Conservation (phyloP, 768 basidiomycete species). For the Phanerodontia chrysosporium region DNA sequence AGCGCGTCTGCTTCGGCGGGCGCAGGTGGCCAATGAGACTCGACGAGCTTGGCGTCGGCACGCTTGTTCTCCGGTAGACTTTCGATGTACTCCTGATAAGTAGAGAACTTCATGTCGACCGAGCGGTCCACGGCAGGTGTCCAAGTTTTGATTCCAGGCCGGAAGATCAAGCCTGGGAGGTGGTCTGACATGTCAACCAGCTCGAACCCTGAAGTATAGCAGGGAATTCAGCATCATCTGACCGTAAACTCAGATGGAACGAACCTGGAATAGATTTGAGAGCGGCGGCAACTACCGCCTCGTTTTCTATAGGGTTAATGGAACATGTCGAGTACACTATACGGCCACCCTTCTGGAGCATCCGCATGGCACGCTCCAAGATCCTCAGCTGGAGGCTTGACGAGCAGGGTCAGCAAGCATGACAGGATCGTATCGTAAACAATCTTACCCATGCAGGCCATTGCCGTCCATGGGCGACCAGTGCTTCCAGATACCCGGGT, state of each 20-base stretch:
- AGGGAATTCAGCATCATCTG: background rate
- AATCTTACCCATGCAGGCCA: constrained; percentile 75
- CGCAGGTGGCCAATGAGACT: constrained; percentile 77
- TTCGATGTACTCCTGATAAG: constrained; percentile 57
- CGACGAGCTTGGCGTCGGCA: constrained; percentile 56
- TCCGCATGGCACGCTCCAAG: constrained; percentile 85
- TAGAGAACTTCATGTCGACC: constrained; percentile 46
- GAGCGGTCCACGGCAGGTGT: constrained; percentile 60
- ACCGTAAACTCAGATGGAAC: constrained; percentile 14
- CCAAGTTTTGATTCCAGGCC: constrained; percentile 79
- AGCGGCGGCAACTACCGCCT: constrained; percentile 88
- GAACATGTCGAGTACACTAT: constrained; percentile 99
- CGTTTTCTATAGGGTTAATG: constrained; percentile 94
- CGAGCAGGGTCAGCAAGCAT: background rate
- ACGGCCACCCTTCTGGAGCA: constrained; percentile 81
- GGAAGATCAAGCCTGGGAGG: constrained; percentile 67
- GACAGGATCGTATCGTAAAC: background rate
- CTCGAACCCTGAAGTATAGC: constrained; percentile 51
- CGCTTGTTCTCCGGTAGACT: constrained; percentile 45
- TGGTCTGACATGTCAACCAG: constrained; percentile 75
- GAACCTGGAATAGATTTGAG: constrained; percentile 66
- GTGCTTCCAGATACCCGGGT: constrained; percentile 88
- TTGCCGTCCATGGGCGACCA: constrained; percentile 91
- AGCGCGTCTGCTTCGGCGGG: constrained; percentile 54
- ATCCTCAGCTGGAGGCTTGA: constrained; percentile 80